A percentile compares a stretch with the other conserved stretches of the same genome.
phyloP scores from a whole-genome alignment of 192 early-diverging fungal species.

The Phycomyces blakesleeanus region DNA sequence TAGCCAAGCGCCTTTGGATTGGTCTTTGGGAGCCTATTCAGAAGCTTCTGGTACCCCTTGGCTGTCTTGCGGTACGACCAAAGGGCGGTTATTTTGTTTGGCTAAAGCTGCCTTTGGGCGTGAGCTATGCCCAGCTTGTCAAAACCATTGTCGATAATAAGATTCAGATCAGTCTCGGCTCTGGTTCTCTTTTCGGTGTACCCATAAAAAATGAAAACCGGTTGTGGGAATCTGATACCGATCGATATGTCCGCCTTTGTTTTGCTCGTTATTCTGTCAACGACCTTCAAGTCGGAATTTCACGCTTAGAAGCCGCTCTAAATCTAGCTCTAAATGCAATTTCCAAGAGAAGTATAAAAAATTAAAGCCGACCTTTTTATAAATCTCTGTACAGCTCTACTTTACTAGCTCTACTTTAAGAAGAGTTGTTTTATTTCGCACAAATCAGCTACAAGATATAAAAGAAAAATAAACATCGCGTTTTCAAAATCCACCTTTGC shows the following conservation, averaged over 20 bases:
- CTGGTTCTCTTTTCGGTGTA: slow-evolving; percentile 3
- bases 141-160: neutral
- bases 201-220: neutral
- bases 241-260: slow-evolving; percentile 21
- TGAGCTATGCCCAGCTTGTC: neutral
- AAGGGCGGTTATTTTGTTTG: slow-evolving; percentile 36
- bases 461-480: too few relatives aligned
- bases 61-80: slow-evolving; percentile 17
- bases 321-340: neutral
- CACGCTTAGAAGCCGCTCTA: slow-evolving; percentile 7
- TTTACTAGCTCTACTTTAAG: too few relatives aligned
- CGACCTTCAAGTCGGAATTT: slow-evolving; percentile 9
- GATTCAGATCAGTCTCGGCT: slow-evolving; percentile 5
- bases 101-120: slow-evolving; percentile 17
- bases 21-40: slow-evolving; percentile 20
- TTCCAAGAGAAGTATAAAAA: too few relatives aligned
- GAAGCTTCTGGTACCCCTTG: slow-evolving; percentile 18
- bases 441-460: too few relatives aligned
- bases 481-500: too few relatives aligned
- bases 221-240: slow-evolving; percentile 2
- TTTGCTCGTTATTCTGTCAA: slow-evolving; percentile 23
- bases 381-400: too few relatives aligned
- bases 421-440: too few relatives aligned
- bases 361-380: too few relatives aligned
- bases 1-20: slow-evolving; percentile 7